Conservation (phyloP, 495 filamentous ascomycete species). For the Pyronema domesticum region DNA sequence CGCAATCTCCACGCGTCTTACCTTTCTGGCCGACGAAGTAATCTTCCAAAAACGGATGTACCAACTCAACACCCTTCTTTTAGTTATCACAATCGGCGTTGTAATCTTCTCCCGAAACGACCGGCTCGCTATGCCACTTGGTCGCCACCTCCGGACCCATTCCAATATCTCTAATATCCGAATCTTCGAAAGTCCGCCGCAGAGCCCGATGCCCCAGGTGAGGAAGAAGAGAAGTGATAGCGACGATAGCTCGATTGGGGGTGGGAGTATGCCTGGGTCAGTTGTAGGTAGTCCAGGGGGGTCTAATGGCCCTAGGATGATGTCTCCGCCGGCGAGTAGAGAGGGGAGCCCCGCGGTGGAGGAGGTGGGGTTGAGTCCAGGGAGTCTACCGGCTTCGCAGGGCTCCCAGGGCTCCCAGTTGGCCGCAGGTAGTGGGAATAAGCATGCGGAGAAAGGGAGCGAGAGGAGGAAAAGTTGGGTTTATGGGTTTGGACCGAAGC, state of each 20-base stretch:
- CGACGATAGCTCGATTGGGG: neutral
- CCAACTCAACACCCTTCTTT: slow-evolving; percentile 68
- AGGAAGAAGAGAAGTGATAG: neutral
- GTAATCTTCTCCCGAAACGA: slow-evolving; percentile 46
- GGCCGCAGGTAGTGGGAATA: too few species aligned
- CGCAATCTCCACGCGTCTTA: slow-evolving; percentile 63
- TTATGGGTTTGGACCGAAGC: slow-evolving; percentile 15
- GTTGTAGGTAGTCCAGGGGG: too few species aligned
- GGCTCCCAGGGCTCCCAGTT: too few species aligned
- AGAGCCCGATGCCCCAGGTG: neutral
- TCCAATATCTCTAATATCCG: slow-evolving; percentile 8
- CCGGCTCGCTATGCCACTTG: slow-evolving; percentile 14
- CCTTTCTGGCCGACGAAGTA: slow-evolving; percentile 78
- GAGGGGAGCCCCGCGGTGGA: neutral
- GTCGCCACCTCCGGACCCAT: slow-evolving; percentile 17
- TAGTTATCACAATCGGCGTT: slow-evolving; percentile 72
- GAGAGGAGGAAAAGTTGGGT: slow-evolving; percentile 7
- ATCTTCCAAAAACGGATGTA: slow-evolving; percentile 91
- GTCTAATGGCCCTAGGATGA: neutral
- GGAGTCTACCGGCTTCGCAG: neutral
- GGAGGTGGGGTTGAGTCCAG: neutral
- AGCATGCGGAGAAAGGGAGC: neutral
- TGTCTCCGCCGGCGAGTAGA: neutral
- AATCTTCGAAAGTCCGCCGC: slow-evolving; percentile 12
- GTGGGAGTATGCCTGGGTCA: neutral